Conservation (phyloP, 306 rosid genomes). For the Quercus wislizeni region DNA sequence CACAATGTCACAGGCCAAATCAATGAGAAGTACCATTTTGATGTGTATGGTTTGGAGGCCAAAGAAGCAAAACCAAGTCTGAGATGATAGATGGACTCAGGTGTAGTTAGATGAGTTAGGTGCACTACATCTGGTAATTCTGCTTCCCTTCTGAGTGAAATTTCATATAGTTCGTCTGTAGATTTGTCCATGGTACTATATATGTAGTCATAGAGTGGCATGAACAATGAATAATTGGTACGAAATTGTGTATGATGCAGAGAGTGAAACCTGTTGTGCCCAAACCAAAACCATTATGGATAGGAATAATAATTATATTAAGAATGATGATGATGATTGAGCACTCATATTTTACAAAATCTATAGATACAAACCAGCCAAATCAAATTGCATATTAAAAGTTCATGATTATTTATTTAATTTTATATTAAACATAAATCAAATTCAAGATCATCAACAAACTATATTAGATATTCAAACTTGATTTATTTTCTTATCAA, state of each 20-base stretch:
- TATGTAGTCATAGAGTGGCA: constrained; percentile 37
- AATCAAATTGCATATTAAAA: too few species aligned
- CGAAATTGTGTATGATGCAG: constrained; percentile 48
- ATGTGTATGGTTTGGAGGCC: constrained; percentile 30
- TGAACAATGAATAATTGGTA: constrained; percentile 38
- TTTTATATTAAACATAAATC: too few species aligned
- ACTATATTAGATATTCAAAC: too few species aligned
- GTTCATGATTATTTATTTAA: too few species aligned
- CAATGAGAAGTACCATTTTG: constrained; percentile 31
- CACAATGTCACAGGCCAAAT: constrained; percentile 42
- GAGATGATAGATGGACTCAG: constrained; percentile 35
- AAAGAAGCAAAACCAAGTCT: constrained; percentile 32
- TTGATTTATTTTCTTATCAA: too few species aligned
- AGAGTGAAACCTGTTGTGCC: constrained; percentile 31
- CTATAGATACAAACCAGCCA: too few species aligned
- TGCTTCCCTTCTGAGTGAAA: constrained; percentile 21
- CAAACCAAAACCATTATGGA: not conserved
- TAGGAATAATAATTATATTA: too few species aligned
- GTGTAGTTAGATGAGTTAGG: constrained; percentile 36
- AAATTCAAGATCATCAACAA: too few species aligned
- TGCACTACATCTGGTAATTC: constrained; percentile 37
- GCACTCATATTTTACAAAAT: too few species aligned
- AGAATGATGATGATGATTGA: too few species aligned
- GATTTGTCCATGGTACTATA: constrained; percentile 36
- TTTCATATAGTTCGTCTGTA: constrained; percentile 1